Base-by-base conservation (phyloP, 768 basidiomycete genomes). In the Termitomyces sp. region DNA sequence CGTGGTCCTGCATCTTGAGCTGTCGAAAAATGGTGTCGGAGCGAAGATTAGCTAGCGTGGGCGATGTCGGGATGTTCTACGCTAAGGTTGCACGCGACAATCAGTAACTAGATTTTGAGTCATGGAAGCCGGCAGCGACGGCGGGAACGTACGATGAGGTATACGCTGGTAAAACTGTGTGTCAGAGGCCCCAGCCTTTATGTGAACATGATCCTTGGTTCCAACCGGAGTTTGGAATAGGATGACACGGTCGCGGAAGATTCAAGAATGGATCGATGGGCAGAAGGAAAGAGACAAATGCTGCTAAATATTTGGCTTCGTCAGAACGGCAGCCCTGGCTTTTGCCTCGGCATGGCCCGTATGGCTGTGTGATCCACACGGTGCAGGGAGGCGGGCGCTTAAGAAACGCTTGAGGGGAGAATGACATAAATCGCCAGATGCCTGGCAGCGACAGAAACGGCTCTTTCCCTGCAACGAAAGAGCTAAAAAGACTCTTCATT, bases 151-250 rank as follows among this genome's bases (percentile, higher is more conserved):
- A 59, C 54, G 16, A 47, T 50, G 53, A 10, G 53, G 52, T 45
- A 42, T 12, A 44, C 24, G 43, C 36, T 44, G 42, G 40, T 37
- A 30, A 55, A 27, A 52, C 34, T 53, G 42, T 53, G 42, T 53
- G 42, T 49, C 47, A 49, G 16, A 20, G 52, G 33, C 13, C 48
- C 50, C 55, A 64, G 47, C 27, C 56, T 56, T 64, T 66, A 66
- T 55, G 64, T 58, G 37, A 40, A 32, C 65, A 66, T 66, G 57
- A 52, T 54, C n/a, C 56, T 22, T 32, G 13, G 6, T 56, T 27
- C 30, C 42, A 30, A 57, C n/a, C 55, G 53, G 53, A 50, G 57
- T 52, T 61, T 50, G 45, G 24, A 58, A 27, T 32, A n/a, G 14
- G 42, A 42, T 33, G 37, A 51, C 40, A 26, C 48, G 51, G 50